Evolutionary conservation across 2,329 filamentous ascomycete genomes (phyloP), one percentile per base, ranked within the genome.

Genomic region (Neonectria sp.): DNA sequence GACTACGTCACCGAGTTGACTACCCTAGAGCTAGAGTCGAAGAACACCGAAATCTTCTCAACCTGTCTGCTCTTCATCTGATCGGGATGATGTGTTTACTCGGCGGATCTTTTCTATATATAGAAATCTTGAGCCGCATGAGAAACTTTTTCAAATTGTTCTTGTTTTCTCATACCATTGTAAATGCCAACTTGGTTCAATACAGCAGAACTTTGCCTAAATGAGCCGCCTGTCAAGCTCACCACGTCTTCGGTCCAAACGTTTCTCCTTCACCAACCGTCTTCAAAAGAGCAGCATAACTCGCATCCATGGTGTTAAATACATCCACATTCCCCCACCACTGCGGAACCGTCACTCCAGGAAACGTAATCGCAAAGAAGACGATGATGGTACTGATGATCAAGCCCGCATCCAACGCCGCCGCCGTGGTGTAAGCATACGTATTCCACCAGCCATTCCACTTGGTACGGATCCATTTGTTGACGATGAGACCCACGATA

Each of bases 361-460:
- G 82, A 31, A 85, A 80, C 25, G 79, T 80, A 40, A 84, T 82
- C 40, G 81, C 81, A 58, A 84, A 82, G 71, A 84, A 83, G 29
- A 84, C 83, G 29, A 84, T 73, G 15, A 85, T 79, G 0, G 82
- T 82, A 1, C 80, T 77, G 3, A 85, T 78, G 1, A 82, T 82
- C 24, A 83, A 77, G 5, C 81, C 82, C 2, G 79, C 82, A 65
- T 84, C 82, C 6, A 84, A 74, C 0, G 80, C 82, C 9, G 82
- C 82, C 12, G 82, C 83, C 6, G 84, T 75, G 3, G 84, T 78
- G 60, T 83, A 84, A 56, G 83, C 73, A 43, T 74, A 75, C 48
- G 71, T 69, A 12, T n/a, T 61, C 89, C 89, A 91, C 89, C 89
- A 91, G 0, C 86, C 88, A 24, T 81, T 80, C 75, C 81, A 88